Base-by-base conservation (phyloP, 768 basidiomycete genomes). In the Auricularia sp. region DNA sequence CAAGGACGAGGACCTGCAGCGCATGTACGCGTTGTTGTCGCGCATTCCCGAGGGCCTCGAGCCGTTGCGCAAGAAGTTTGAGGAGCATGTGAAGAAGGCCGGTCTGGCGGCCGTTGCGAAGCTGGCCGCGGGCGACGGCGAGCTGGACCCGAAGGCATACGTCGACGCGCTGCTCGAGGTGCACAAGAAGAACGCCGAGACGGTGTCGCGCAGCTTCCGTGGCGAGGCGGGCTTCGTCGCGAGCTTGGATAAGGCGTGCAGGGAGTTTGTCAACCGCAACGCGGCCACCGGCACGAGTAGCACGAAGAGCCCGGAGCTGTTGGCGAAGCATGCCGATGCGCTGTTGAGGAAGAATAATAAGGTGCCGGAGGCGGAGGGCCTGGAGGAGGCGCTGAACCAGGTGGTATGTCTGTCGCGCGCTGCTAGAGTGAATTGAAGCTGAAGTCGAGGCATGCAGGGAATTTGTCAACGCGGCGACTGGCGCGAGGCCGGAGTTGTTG, bases 251-350 rank as follows among this genome's bases (percentile, higher is more conserved):
- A 75, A 77, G 82, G 96, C 96, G 0, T 98, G 93, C 76, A 80
- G 92, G 70, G 93, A 94, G 71, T 98, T 93, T 73, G 92, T 96
- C 73, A 99, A 99, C 74, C 81, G 86, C 54, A 99, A 98, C 73
- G 84, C 87, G 61, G 92, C 91, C 7, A 95, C 93, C 14, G 92
- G 92, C 1, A 77, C 83, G n/a, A 90, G 88, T 1, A 70, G 72
- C 3, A 87, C 87, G 34, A 93, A 90, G 75, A 95, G 92, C 4
- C 93, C 96, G 0, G 96, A 98, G 72, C 75, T 98, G 60, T 77
- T 99, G 29, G 93, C 95, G 36, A 94, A 91, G 74, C 92, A 97
- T 68, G 86, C 92, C 18, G 95, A 99, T 73, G 81, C 88, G 65
- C 75, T 98, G 39, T 77, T 99, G 60, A 84, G 90, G 67, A 98